Base-by-base conservation (phyloP, 2,329 filamentous ascomycete species). In the Cadophora gregata region DNA sequence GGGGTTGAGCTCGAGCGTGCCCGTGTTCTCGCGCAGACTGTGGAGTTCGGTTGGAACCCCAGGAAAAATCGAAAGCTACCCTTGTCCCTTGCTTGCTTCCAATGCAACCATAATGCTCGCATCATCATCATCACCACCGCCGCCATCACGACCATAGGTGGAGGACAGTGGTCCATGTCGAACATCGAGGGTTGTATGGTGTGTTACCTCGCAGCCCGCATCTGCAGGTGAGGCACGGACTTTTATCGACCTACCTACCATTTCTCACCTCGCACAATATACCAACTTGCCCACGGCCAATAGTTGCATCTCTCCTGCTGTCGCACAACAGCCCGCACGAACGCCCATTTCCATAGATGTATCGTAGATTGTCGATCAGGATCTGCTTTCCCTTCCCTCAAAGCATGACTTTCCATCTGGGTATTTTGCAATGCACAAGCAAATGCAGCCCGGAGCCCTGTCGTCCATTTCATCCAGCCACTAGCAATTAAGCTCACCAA, bases 401-500 rank as follows among this genome's bases (percentile, higher is more conserved):
- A 47, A 47, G 38, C n/a, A n/a, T 21, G 19, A 56, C n/a, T 6
- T n/a, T 36, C 29, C n/a, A 31, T 33, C 16, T 29, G 16, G 50
- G n/a, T 27, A 53, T 53, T 27, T 56, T 36, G n/a, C 31, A 38
- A 16, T 16, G n/a, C 27, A 8, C 29, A 27, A 21, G 29, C 16
- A 8, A 19, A 27, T 10, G 29, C 16, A 31, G 14, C 50, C 10
- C 21, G n/a, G n/a, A n/a, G 5, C 31, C 55, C 16, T 36, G 21
- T n/a, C n/a, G 33, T 38, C 14, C 21, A 58, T 8, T 25, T 38
- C 27, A 58, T 33, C 53, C 55, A 58, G 33, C 55, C 55, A 58
- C 55, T 38, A 25, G 33, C 19, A 16, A 38, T 25, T 24, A 58
- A 58, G 55, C 33, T 58, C 55, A 58, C 31, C 55, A 58, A 58